Evolutionary conservation across 129 eudicot genomes (phyloP), one percentile per base, ranked within the genome.

Genomic region (Erigeron canadensis): DNA sequence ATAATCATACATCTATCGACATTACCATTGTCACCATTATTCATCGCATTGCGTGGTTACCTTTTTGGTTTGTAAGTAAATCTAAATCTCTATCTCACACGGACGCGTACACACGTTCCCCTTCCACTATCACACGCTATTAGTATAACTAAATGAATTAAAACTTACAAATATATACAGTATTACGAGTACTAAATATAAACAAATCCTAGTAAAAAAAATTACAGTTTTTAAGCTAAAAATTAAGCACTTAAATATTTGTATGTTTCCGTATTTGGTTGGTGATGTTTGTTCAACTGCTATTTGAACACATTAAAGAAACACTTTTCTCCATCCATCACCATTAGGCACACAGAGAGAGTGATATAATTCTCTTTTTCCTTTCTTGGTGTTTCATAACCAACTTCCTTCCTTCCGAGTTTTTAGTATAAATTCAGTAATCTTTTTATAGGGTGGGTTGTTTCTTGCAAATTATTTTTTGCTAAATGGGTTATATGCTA

Each of bases 241-340:
- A 69, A 19, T 60, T 77, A 48, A 46, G 70, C 81, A 77, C 69
- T 70, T 69, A 10, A 28, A 28, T 60, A 58, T 76, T 45, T 67
- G 13, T 47, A 45, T 13, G 54, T 76, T 76, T 76, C 59, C 18
- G 68, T 40, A 53, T 68, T 19, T 57, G 60, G 41, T 60, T 8
- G 40, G 41, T 23, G 43, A 23, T 61, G 80, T 69, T 74, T 67
- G 84, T 80, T 80, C 76, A 74, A 74, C 84, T 74, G 84, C 71
- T 47, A 23, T 46, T 43, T 66, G 41, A 72, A 48, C 65, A 58
- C 63, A 21, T 22, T 58, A 7, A 69, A 53, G 57, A 13, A 65
- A 28, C 65, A 15, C 37, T 43, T 58, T 66, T 47, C 69, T 76
- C 69, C 69, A 76, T 46, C 75, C 57, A 18, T 63, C 64, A 28